These are phyloP conservation scores for Monilinia vaccinii-corymbosi DNA, from an alignment of 2,329 filamentous ascomycete species.

Conservation along the genomic window DNA sequence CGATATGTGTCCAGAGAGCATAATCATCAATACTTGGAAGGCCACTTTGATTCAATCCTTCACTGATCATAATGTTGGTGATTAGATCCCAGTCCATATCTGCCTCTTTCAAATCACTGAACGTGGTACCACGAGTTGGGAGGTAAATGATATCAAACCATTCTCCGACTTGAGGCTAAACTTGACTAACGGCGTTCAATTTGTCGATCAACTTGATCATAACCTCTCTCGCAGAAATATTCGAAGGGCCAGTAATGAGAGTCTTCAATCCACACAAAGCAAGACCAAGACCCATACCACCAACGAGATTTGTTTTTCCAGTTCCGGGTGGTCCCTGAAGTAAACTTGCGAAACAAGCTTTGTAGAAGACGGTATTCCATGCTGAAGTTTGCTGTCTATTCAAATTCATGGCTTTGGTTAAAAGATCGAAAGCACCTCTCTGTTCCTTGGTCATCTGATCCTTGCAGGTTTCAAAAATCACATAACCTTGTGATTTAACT, in stretches of 20 bases:
- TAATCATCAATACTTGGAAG: background rate
- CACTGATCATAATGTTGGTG: background rate
- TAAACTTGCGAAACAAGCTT: too few relatives aligned
- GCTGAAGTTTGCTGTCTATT: too few relatives aligned
- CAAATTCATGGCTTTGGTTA: background rate
- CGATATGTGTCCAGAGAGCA: background rate
- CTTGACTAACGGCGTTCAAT: background rate
- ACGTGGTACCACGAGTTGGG: background rate
- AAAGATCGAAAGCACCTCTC: background rate
- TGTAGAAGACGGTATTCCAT: too few relatives aligned
- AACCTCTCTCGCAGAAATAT: background rate
- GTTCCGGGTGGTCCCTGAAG: conserved; percentile 13
- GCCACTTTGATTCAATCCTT: background rate
- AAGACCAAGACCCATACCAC: background rate
- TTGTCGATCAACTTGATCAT: background rate
- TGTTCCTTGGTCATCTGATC: too few relatives aligned
- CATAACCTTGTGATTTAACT: too few relatives aligned
- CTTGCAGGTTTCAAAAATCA: too few relatives aligned
- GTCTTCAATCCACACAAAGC: background rate
- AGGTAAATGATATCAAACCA: background rate
- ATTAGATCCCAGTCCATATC: background rate
- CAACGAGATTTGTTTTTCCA: conserved; percentile 10
- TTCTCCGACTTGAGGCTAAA: background rate
- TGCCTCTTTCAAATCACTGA: background rate
- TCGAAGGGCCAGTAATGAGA: conserved; percentile 8